phyloP scores from a whole-genome alignment of 257 asterid genomes.

The Rhazya stricta region DNA sequence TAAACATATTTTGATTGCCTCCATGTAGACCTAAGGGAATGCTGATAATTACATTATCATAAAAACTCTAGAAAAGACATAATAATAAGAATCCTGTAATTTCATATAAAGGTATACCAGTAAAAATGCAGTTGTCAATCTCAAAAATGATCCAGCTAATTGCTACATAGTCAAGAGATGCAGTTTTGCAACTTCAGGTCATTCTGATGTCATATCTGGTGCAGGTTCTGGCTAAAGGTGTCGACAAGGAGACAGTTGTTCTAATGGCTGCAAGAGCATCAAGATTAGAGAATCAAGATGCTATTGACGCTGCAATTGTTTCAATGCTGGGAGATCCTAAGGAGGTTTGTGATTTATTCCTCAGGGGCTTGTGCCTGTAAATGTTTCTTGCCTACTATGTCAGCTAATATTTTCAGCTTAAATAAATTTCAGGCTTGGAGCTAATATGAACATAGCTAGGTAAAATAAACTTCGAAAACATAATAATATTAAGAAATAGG shows the following conservation, averaged over 20 bases:
- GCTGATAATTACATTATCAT: neutral
- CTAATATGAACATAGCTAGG: too few species aligned
- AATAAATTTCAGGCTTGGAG: neutral
- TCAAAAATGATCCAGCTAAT: neutral
- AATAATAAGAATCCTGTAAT: neutral
- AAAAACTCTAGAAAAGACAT: neutral
- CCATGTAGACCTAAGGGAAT: neutral
- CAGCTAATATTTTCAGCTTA: neutral
- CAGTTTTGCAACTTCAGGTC: neutral
- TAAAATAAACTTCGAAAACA: neutral
- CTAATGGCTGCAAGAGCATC: conserved; percentile 43
- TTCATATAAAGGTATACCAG: neutral
- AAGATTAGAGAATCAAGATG: conserved; percentile 43
- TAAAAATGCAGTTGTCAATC: neutral
- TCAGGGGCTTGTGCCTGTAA: neutral
- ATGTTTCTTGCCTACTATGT: neutral
- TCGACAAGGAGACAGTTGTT: conserved; percentile 30
- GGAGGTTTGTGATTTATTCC: conserved; percentile 22
- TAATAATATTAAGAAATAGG: neutral
- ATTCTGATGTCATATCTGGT: conserved; percentile 1
- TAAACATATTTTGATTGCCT: neutral
- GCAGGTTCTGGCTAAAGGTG: conserved; percentile 29
- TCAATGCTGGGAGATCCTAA: conserved; percentile 39
- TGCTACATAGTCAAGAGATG: neutral
- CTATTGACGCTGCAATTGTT: conserved; percentile 38